phyloP scores from a whole-genome alignment of 2,329 filamentous ascomycete species.

The Fusarium sp. region DNA sequence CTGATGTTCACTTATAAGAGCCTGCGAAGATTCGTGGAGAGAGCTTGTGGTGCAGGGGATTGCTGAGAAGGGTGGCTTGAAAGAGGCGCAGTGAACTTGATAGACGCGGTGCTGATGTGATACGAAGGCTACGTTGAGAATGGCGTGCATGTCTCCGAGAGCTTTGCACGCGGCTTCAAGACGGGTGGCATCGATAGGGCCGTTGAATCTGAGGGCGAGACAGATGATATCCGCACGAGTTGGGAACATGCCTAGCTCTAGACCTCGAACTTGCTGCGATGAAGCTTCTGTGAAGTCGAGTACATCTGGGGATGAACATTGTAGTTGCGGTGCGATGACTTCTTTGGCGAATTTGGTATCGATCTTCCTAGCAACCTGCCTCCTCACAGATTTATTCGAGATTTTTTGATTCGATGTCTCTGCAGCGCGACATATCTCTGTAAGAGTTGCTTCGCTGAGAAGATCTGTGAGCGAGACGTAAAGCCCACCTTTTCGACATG shows the following conservation, averaged over 20 bases:
- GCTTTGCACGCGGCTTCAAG: conserved; percentile 62
- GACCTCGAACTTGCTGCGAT: conserved; percentile 60
- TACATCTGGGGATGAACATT: conserved; percentile 58
- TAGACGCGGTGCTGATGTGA: conserved; percentile 61
- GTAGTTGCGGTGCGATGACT: conserved; percentile 59
- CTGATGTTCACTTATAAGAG: conserved; percentile 61
- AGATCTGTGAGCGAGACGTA: conserved; percentile 59
- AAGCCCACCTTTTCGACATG: conserved; percentile 60
- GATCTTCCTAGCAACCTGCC: conserved; percentile 12
- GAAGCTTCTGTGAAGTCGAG: conserved; percentile 64
- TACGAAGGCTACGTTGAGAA: conserved; percentile 68
- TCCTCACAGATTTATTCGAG: not conserved
- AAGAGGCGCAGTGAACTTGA: conserved; percentile 62
- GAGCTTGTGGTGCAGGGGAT: conserved; percentile 58
- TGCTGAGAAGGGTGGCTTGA: conserved; percentile 59
- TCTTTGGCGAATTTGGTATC: conserved; percentile 57
- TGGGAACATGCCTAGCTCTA: conserved; percentile 63
- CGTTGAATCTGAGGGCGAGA: conserved; percentile 63
- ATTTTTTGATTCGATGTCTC: conserved; percentile 32
- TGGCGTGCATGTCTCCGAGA: conserved; percentile 61
- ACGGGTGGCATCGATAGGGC: conserved; percentile 57
- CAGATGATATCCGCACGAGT: conserved; percentile 62
- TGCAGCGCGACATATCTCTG: conserved; percentile 60
- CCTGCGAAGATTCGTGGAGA: conserved; percentile 56
- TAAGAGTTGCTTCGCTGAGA: conserved; percentile 57